Percentiles rank a stretch among this genome's conserved stretches.
Conservation (phyloP, 345 rosid genomes). For the Ceriops zippeliana region DNA sequence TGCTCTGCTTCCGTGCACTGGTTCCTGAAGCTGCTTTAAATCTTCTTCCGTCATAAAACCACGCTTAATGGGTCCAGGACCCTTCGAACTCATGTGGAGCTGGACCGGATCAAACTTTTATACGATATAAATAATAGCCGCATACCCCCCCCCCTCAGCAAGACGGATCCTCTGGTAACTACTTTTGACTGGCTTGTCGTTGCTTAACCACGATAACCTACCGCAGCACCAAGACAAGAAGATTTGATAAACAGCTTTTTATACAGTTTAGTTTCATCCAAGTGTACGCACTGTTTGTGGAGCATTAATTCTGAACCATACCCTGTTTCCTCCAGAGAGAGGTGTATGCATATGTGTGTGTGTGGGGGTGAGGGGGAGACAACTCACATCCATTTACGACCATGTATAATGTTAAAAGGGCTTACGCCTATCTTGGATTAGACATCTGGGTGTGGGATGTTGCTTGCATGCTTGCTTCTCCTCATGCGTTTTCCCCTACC, state of each 20-base stretch:
- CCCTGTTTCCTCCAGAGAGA: background rate
- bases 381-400: slow-evolving; percentile 27
- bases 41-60: background rate
- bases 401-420: slow-evolving; percentile 23
- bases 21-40: no score
- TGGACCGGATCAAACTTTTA: slow-evolving; percentile 3
- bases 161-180: slow-evolving; percentile 15
- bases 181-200: slow-evolving; percentile 4
- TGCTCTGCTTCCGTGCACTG: no score
- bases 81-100: slow-evolving; percentile 11
- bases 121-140: background rate
- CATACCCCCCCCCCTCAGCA: background rate
- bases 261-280: background rate
- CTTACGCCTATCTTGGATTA: slow-evolving; percentile 32
- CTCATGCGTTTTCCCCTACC: slow-evolving; percentile 29
- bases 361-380: slow-evolving; percentile 8
- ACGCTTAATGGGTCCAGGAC: background rate
- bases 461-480: slow-evolving; percentile 24
- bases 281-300: slow-evolving; percentile 7
- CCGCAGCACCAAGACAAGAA: background rate
- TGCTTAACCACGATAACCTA: slow-evolving; percentile 10
- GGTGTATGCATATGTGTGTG: background rate
- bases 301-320: slow-evolving; percentile 27
- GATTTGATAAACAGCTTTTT: slow-evolving; percentile 5
- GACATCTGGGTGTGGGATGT: slow-evolving; percentile 38